Evolutionary conservation across 345 rosid genomes (phyloP).

Genomic region (Citrus mangshanensis): DNA sequence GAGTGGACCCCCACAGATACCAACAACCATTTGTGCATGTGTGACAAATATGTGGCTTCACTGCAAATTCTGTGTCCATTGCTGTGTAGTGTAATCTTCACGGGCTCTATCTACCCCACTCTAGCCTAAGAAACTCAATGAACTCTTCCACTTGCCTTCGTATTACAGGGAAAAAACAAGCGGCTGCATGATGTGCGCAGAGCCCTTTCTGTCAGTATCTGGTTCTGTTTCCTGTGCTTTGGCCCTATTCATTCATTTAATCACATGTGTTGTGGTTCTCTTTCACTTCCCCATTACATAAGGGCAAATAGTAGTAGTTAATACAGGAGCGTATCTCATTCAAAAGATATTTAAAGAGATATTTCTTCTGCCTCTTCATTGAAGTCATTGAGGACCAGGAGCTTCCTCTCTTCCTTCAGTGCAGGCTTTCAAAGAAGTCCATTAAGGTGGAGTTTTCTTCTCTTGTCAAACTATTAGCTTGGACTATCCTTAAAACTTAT

Average conservation of each 20-base stretch:
- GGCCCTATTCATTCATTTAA: slow-evolving; percentile 13
- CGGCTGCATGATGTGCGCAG: slow-evolving; percentile 3
- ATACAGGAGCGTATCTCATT: not conserved
- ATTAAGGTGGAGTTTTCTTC: not conserved
- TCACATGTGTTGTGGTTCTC: slow-evolving; percentile 19
- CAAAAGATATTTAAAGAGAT: slow-evolving; percentile 15
- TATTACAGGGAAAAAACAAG: slow-evolving; percentile 18
- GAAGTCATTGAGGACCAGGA: not conserved
- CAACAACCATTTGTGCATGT: slow-evolving; percentile 19
- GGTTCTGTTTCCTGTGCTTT: slow-evolving; percentile 11
- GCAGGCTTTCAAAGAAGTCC: not conserved
- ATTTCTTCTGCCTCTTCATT: slow-evolving; percentile 2
- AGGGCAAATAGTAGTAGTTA: not conserved
- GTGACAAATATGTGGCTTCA: slow-evolving; percentile 24
- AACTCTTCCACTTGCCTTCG: slow-evolving; percentile 29
- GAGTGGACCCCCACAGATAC: not conserved
- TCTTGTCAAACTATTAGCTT: not conserved
- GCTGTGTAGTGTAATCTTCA: slow-evolving; percentile 16
- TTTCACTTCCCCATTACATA: not conserved
- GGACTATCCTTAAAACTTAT: too few relatives aligned
- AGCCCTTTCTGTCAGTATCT: slow-evolving; percentile 32
- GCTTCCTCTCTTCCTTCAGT: not conserved
- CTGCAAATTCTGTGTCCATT: slow-evolving; percentile 17
- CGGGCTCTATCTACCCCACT: slow-evolving; percentile 11
- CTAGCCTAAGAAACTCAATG: not conserved